Evolutionary conservation across 176 grass and related monocot species (phyloP), one percentile per base, ranked within the genome.

Genomic region (Chrysopogon serrulatus): DNA sequence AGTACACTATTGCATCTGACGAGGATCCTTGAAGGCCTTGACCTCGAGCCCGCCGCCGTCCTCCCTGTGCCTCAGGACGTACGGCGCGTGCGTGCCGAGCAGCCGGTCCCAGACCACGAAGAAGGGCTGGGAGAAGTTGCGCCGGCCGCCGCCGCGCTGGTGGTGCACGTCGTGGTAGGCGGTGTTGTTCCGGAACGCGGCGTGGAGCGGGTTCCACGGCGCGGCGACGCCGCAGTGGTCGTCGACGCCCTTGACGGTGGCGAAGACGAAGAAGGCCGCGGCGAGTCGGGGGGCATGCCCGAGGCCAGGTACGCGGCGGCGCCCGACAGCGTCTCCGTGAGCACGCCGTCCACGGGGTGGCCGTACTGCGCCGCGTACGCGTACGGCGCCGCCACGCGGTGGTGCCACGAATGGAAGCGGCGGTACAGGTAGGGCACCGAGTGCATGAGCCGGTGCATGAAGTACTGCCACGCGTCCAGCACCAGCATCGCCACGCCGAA

Each of bases 331-430:
- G 86, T 86, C 88, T 94, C 88, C 63, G 88, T 90, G 27, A 91
- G 79, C 65, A 88, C 65, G 68, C 69, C 88, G 86, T 94, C 92
- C 23, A 86, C 74, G 14, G 92, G 92, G 79, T 94, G 92, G 24
- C 75, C 79, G 88, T 94, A 94, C 86, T 90, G 88, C 70, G 92
- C 88, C 42, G 88, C 88, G 79, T 83, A 94, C 73, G 88, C 92
- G 82, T 94, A 94, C 0, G 92, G 91, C 8, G 91, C 91, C 0
- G 57, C 79, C 39, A 91, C 66, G 45, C 86, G 92, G 79, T 94
- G 92, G 83, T 94, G 92, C 92, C 92, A 80, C 83, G 92, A 94
- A 79, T 90, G 88, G 85, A 90, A 88, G 1, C 83, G 88, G 0
- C 88, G 88, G 85, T 90, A 93, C 73, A 90, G 32, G 85, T 61